These are phyloP conservation scores for Graphilbum sp. DNA, from an alignment of 2,329 filamentous ascomycete species.

Conservation along the genomic window DNA sequence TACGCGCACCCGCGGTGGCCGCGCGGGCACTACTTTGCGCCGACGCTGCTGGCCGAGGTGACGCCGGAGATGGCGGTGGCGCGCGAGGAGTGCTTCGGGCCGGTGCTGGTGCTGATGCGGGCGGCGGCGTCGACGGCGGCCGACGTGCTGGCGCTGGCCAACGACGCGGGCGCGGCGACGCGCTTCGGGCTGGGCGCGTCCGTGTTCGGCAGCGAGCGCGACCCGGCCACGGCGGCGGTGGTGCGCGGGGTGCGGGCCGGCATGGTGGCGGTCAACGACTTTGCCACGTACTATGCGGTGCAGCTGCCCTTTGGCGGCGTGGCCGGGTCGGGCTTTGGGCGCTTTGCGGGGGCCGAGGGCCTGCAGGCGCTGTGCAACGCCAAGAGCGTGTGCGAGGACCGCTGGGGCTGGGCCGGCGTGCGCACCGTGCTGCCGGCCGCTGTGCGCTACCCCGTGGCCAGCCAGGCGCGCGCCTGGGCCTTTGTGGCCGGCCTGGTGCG, in stretches of 20 bases:
- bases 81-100: constrained; percentile 82
- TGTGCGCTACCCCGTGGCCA: constrained; percentile 64
- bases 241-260: constrained; percentile 58
- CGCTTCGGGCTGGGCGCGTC: constrained; percentile 75
- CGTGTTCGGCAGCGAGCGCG: constrained; percentile 56
- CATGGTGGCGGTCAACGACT: constrained; percentile 94
- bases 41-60: constrained; percentile 83
- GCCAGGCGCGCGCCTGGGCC: constrained; percentile 46
- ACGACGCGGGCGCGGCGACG: constrained; percentile 44
- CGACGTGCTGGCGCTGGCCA: constrained; percentile 62
- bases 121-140: constrained; percentile 40
- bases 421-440: constrained; percentile 65
- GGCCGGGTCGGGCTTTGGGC: constrained; percentile 78
- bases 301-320: constrained; percentile 88
- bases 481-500: constrained; percentile 46
- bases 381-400: constrained; percentile 75
- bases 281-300: constrained; percentile 82
- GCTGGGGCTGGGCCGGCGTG: constrained; percentile 40
- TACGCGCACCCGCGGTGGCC: constrained; percentile 57
- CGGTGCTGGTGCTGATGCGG: constrained; percentile 73
- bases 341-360: constrained; percentile 85
- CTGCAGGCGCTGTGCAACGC: constrained; percentile 70
- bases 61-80: constrained; percentile 75
- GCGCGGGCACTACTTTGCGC: constrained; percentile 77
- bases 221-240: constrained; percentile 36